phyloP scores from a whole-genome alignment of 306 rosid genomes.

The Cicer yamashitae region DNA sequence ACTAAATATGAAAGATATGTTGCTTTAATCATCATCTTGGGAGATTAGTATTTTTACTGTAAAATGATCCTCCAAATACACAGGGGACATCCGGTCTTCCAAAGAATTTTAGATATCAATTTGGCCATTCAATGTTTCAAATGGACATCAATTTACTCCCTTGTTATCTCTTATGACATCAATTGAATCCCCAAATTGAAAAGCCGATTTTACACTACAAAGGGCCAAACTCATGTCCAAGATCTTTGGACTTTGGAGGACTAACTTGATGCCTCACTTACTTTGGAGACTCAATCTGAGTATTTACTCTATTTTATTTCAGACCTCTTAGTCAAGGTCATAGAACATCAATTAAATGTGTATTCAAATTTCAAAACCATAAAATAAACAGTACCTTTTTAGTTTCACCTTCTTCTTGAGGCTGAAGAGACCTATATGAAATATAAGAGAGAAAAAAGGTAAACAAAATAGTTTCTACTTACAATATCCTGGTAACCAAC shows the following conservation, averaged over 20 bases:
- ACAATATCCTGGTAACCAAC: slow-evolving; percentile 18
- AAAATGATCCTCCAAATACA: slow-evolving; percentile 5
- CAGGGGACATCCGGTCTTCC: not conserved
- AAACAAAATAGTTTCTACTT: not conserved
- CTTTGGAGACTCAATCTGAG: slow-evolving; percentile 16
- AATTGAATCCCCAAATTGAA: not conserved
- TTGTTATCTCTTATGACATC: not conserved
- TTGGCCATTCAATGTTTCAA: slow-evolving; percentile 14
- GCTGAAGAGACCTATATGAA: slow-evolving; percentile 58
- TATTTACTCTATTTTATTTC: slow-evolving; percentile 14
- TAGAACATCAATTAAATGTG: not conserved
- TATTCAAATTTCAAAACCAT: slow-evolving; percentile 37
- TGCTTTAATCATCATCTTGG: not conserved
- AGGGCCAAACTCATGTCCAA: slow-evolving; percentile 18
- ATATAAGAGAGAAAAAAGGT: slow-evolving; percentile 29
- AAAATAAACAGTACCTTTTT: slow-evolving; percentile 62
- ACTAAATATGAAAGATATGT: slow-evolving; percentile 6
- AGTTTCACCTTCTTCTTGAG: slow-evolving; percentile 59
- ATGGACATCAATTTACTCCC: slow-evolving; percentile 5
- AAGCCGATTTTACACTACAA: not conserved
- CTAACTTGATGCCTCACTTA: slow-evolving; percentile 9
- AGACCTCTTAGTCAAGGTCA: not conserved
- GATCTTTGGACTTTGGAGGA: slow-evolving; percentile 6
- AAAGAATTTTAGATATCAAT: not conserved
- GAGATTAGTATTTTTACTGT: not conserved